A percentile compares a stretch with the other conserved stretches of the same genome.
Evolutionary conservation across 352 stramenopile genomes (phyloP).

Genomic region (Pythium sp.): DNA sequence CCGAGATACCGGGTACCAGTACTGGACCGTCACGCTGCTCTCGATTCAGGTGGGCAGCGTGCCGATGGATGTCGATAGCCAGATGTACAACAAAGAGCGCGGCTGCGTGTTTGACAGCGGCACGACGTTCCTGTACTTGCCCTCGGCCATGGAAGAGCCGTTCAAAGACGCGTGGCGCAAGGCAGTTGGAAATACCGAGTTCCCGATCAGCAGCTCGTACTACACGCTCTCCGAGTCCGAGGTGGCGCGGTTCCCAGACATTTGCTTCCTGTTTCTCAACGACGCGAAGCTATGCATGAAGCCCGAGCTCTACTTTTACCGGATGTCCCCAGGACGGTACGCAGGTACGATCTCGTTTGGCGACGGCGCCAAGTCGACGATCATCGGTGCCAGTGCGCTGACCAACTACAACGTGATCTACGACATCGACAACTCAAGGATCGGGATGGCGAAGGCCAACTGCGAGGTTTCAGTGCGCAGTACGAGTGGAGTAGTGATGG

Average conservation of each 20-base stretch:
- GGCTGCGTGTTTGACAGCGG: conserved; percentile 79
- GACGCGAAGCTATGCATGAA: conserved; percentile 50
- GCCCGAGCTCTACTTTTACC: conserved; percentile 48
- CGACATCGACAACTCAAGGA: conserved; percentile 65
- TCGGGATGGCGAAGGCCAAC: conserved; percentile 56
- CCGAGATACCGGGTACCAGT: conserved; percentile 67
- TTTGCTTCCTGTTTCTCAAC: conserved; percentile 77
- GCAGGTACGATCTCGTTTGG: conserved; percentile 71
- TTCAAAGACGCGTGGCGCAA: conserved; percentile 52
- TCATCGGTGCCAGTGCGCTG: conserved; percentile 67
- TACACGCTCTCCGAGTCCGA: conserved; percentile 32
- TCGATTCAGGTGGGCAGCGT: conserved; percentile 40
- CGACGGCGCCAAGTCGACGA: conserved; percentile 56
- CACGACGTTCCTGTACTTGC: conserved; percentile 80
- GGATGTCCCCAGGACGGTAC: conserved; percentile 34
- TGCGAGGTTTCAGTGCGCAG: conserved; percentile 30
- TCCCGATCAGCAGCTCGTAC: conserved; percentile 42
- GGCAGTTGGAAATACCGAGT: conserved; percentile 38
- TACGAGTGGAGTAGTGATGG: conserved; percentile 17
- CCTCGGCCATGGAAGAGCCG: conserved; percentile 24
- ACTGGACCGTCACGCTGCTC: conserved; percentile 73
- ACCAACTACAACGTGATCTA: conserved; percentile 78
- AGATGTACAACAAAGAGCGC: conserved; percentile 57
- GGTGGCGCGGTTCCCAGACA: conserved; percentile 36
- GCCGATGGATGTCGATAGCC: conserved; percentile 29